A percentile compares a stretch with the other conserved stretches of the same genome.
phyloP scores from a whole-genome alignment of 768 basidiomycete genomes.

The Agaricus sinodeliciosus region DNA sequence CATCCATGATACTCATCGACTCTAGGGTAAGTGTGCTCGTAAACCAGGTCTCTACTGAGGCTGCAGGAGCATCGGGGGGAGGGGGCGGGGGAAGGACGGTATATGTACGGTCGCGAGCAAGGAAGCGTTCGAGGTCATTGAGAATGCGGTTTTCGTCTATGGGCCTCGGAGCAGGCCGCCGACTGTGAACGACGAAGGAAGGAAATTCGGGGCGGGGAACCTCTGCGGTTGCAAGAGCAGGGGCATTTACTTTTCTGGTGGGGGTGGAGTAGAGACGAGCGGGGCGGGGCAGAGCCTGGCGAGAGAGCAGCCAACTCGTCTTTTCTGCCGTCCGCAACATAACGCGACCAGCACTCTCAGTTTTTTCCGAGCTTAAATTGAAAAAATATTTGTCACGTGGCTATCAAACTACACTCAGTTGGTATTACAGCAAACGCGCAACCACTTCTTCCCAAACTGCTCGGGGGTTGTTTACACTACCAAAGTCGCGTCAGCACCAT shows the following conservation, averaged over 20 bases:
- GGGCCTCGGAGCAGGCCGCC: constrained; percentile 1
- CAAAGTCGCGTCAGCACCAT: neutral
- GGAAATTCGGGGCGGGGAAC: constrained; percentile 32
- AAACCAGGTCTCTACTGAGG: constrained; percentile 40
- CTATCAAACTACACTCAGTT: too few species aligned
- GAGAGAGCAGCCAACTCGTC: constrained; percentile 50
- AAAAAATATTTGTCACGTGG: too few species aligned
- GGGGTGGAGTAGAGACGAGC: constrained; percentile 67
- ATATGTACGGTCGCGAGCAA: constrained; percentile 32
- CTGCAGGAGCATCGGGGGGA: constrained; percentile 35
- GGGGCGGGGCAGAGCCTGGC: constrained; percentile 62
- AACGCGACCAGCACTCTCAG: too few species aligned
- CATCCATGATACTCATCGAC: constrained; percentile 71
- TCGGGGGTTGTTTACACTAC: constrained; percentile 49
- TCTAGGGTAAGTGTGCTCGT: constrained; percentile 63
- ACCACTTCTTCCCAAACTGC: constrained; percentile 49
- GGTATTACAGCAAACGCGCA: constrained; percentile 16
- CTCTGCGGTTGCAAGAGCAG: constrained; percentile 40
- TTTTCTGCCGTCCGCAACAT: constrained; percentile 24
- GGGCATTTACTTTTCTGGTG: constrained; percentile 46
- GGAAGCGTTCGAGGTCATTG: constrained; percentile 43
- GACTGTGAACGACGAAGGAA: constrained; percentile 4
- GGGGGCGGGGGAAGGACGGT: constrained; percentile 65
- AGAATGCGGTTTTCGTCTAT: constrained; percentile 5
- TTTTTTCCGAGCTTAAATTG: too few species aligned